Conservation (phyloP, 2,329 filamentous ascomycete species). For the Diaporthe citri region DNA sequence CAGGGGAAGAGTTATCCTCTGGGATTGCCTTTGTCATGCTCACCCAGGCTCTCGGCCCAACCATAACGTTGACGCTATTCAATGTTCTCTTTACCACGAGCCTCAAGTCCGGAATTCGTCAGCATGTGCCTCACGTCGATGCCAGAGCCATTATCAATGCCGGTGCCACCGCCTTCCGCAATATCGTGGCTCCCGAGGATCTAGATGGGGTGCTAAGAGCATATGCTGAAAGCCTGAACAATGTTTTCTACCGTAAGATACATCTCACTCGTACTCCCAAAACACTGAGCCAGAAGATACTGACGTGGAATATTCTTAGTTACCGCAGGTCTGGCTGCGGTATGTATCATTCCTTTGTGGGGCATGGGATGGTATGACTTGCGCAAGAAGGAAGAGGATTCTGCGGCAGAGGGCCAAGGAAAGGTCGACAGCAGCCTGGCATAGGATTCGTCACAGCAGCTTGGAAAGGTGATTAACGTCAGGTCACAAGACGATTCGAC, state of each 20-base stretch:
- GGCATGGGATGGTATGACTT: slow-evolving; percentile 46
- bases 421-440: too few species aligned
- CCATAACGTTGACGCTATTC: slow-evolving; percentile 29
- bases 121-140: slow-evolving; percentile 43
- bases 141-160: slow-evolving; percentile 53
- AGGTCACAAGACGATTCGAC: too few species aligned
- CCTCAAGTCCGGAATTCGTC: neutral
- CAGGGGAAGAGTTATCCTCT: slow-evolving; percentile 27
- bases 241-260: slow-evolving; percentile 44
- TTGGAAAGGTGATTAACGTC: too few species aligned
- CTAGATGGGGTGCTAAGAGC: slow-evolving; percentile 54
- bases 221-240: slow-evolving; percentile 53
- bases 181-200: slow-evolving; percentile 47
- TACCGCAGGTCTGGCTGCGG: neutral
- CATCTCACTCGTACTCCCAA: too few species aligned
- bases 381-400: slow-evolving; percentile 45
- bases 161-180: slow-evolving; percentile 56
- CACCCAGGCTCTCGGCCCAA: slow-evolving; percentile 23
- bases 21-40: slow-evolving; percentile 29
- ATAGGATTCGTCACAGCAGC: too few species aligned
- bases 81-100: slow-evolving; percentile 48
- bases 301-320: slow-evolving; percentile 17
- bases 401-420: too few species aligned
- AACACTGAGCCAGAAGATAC: too few species aligned
- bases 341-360: neutral